Evolutionary conservation across 2,329 filamentous ascomycete species (phyloP), one percentile per base, ranked within the genome.

Genomic region (Ophiosphaerella herpotricha): DNA sequence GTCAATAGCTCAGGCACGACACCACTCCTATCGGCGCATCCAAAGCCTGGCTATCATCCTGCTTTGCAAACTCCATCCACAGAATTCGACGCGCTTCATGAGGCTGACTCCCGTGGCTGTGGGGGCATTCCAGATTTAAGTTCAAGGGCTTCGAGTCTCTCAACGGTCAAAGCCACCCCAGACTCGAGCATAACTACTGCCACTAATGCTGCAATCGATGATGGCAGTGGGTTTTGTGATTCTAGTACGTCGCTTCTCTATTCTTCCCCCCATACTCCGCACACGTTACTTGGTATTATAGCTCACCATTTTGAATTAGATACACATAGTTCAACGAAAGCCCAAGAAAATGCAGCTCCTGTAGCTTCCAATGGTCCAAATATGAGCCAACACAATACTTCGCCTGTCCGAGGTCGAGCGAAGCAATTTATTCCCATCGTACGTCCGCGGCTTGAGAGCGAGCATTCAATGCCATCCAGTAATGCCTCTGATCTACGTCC

Each of bases 401-500:
- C 46, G 12, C 47, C 51, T 14, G 18, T n/a, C 21, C 50, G 55
- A 49, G 55, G 53, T 13, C 52, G 54, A 26, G 48, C 41, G 13
- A 44, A 50, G 12, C 39, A 58, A 29, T 49, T 52, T 41, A 33
- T 43, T 6, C 45, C 57, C 5, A 39, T 14, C 18, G 14, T 18
- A 1, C 44, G 42, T 5, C 39, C 34, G 9, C 43, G 60, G n/a
- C 39, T 39, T 8, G 18, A 39, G 12, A 61, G 57, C 41, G 48
- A 56, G 26, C 14, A 40, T 16, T 65, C 60, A n/a, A 41, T 44
- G 13, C 52, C 50, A 16, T 61, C 60, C 23, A 63, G 48, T 46
- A 31, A 43, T 21, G 29, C 47, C 8, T 69, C 67, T 0, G 60
- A 64, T 18, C 53, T 72, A 16, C 63, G 70, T 31, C 58, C 70